Percentiles rank a stretch among this genome's conserved stretches.
phyloP scores from a whole-genome alignment of 495 filamentous ascomycete genomes.

The Aeminium ludgeri region DNA sequence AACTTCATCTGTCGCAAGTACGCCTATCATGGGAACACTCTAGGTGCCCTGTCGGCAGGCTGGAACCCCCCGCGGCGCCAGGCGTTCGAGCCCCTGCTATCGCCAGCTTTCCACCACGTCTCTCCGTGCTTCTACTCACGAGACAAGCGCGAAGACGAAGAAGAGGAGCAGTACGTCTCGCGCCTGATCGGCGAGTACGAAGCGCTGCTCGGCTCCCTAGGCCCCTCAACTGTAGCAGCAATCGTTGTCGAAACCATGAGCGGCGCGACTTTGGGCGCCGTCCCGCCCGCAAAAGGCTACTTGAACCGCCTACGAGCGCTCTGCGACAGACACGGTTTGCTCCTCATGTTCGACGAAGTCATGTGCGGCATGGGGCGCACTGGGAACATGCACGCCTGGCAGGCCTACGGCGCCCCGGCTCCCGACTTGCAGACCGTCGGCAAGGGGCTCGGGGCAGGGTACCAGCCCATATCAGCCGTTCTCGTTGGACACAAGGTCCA shows the following conservation, averaged over 20 bases:
- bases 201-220: slow-evolving; percentile 50
- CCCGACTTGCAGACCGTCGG: slow-evolving; percentile 30
- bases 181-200: slow-evolving; percentile 51
- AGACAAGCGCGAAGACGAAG: slow-evolving; percentile 35
- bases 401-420: slow-evolving; percentile 19
- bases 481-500: slow-evolving; percentile 11
- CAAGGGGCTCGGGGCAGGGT: slow-evolving; percentile 20
- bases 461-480: slow-evolving; percentile 12
- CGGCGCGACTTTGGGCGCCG: slow-evolving; percentile 33
- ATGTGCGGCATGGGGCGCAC: slow-evolving; percentile 28
- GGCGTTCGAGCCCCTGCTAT: neutral
- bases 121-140: neutral
- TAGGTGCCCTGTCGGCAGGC: slow-evolving; percentile 18
- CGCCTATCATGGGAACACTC: slow-evolving; percentile 21
- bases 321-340: slow-evolving; percentile 24
- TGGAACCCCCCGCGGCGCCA: slow-evolving; percentile 3
- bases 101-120: neutral
- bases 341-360: slow-evolving; percentile 28
- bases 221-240: slow-evolving; percentile 51
- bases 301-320: slow-evolving; percentile 21
- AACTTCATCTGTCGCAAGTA: slow-evolving; percentile 11
- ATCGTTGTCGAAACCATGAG: slow-evolving; percentile 56
- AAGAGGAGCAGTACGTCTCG: slow-evolving; percentile 28
- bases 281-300: slow-evolving; percentile 26
- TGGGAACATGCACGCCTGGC: slow-evolving; percentile 25